Conservation (phyloP, 371 early-diverging fungal species). For the Aphelidium insulamus region DNA sequence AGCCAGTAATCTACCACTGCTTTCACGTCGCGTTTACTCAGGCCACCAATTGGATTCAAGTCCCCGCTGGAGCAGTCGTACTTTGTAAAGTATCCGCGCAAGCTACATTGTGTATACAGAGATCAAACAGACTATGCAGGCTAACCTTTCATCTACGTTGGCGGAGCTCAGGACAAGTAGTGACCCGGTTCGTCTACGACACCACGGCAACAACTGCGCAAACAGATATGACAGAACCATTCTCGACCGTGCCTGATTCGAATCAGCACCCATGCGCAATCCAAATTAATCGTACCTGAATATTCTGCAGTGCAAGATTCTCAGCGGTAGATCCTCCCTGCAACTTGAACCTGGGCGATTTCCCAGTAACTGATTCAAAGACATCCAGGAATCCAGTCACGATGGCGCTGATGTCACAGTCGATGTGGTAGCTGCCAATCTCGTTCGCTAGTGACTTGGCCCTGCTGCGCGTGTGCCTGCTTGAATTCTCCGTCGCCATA, state of each 20-base stretch:
- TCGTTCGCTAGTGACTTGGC: slow-evolving; percentile 51
- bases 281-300: slow-evolving; percentile 29
- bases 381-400: slow-evolving; percentile 47
- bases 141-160: slow-evolving; percentile 82
- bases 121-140: background rate
- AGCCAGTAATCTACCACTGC: slow-evolving; percentile 51
- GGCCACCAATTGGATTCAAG: slow-evolving; percentile 87
- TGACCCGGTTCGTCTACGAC: slow-evolving; percentile 39
- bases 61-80: slow-evolving; percentile 96
- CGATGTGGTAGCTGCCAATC: slow-evolving; percentile 78
- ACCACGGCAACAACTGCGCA: slow-evolving; percentile 84
- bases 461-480: slow-evolving; percentile 54
- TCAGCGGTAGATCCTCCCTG: slow-evolving; percentile 69
- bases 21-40: slow-evolving; percentile 74
- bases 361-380: slow-evolving; percentile 53
- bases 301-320: slow-evolving; percentile 88
- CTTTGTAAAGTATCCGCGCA: slow-evolving; percentile 92
- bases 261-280: background rate
- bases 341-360: slow-evolving; percentile 49
- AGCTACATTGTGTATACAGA: slow-evolving; percentile 10
- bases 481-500: slow-evolving; percentile 83
- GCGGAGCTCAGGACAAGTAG: slow-evolving; percentile 83
- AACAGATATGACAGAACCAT: slow-evolving; percentile 89
- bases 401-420: slow-evolving; percentile 65
- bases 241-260: slow-evolving; percentile 52